Evolutionary conservation across 345 rosid species (phyloP), one percentile per base, ranked within the genome.

Genomic region (Capsella bursapastoris): DNA sequence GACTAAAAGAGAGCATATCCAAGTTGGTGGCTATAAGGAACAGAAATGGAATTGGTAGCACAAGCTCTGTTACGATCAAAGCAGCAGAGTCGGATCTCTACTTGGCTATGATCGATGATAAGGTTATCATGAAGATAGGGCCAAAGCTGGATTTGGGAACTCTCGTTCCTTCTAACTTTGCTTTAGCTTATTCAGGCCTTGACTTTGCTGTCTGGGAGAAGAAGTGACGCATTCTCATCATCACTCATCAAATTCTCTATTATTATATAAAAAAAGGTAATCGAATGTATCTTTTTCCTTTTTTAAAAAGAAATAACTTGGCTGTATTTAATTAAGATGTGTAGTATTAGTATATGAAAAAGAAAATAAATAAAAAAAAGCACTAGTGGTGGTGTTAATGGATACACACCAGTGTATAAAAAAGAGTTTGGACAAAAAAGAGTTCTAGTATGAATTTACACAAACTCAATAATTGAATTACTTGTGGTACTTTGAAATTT

Each of bases 61-160:
- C 45, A 22, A 91, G 93, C 86, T 75, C 48, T 6, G 85, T 87
- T 40, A 72, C 62, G n/a, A 85, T 93, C 38, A 52, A 86, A 64
- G 96, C 88, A 0, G 70, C 96, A 7, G 88, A 87, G 45, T 25
- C 87, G 11, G 87, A 91, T 72, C 84, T 89, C 3, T 89, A 91
- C 12, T 79, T 93, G 56, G 97, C 96, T 8, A 75, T 76, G 43
- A 83, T 94, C 43, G 86, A 85, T 72, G 89, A 71, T 11, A 83
- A 86, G 62, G 71, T 94, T n/a, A 84, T 90, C 5, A 78, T 88
- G 82, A 91, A 90, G 84, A 91, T 90, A 37, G 97, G 97, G 10
- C 83, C 93, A 43, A 94, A 82, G 81, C 37, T 11, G 71, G 92
- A 94, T 57, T 67, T 94, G 2, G 94, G 94, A 55, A 77, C 75